phyloP scores from a whole-genome alignment of 805 yeast species.

The Kodamaea laetipori region DNA sequence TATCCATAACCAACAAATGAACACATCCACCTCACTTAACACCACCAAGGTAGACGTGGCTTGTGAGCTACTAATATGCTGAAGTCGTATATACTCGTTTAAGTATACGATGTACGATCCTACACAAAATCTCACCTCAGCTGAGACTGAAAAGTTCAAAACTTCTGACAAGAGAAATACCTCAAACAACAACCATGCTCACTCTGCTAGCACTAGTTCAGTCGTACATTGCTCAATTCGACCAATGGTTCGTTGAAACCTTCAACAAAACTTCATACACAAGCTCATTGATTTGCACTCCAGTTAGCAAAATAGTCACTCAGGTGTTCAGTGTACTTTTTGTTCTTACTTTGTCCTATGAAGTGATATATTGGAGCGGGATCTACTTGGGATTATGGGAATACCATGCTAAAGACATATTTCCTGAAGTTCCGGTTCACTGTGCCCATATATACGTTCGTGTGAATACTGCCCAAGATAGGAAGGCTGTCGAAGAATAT shows the following conservation, averaged over 20 bases:
- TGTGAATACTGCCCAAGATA: conserved; percentile 41
- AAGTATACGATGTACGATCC: too few relatives aligned
- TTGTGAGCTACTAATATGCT: too few relatives aligned
- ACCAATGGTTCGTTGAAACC: conserved; percentile 9
- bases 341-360: conserved; percentile 34
- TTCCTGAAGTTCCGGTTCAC: conserved; percentile 73
- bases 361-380: conserved; percentile 46
- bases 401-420: conserved; percentile 58
- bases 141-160: background rate
- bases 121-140: background rate
- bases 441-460: conserved; percentile 71
- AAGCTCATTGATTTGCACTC: conserved; percentile 26
- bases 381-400: conserved; percentile 47
- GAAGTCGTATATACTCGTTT: too few relatives aligned
- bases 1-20: too few relatives aligned
- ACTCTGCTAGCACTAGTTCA: background rate
- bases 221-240: conserved; percentile 7
- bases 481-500: conserved; percentile 26
- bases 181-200: background rate
- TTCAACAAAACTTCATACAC: conserved; percentile 23
- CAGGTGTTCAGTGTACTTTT: conserved; percentile 28
- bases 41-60: too few relatives aligned
- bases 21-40: too few relatives aligned
- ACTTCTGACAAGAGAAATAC: too few relatives aligned
- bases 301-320: conserved; percentile 31